Percentiles rank a stretch among this genome's conserved stretches.
phyloP scores from a whole-genome alignment of 2,329 filamentous ascomycete species.

The Orbilia quercus region DNA sequence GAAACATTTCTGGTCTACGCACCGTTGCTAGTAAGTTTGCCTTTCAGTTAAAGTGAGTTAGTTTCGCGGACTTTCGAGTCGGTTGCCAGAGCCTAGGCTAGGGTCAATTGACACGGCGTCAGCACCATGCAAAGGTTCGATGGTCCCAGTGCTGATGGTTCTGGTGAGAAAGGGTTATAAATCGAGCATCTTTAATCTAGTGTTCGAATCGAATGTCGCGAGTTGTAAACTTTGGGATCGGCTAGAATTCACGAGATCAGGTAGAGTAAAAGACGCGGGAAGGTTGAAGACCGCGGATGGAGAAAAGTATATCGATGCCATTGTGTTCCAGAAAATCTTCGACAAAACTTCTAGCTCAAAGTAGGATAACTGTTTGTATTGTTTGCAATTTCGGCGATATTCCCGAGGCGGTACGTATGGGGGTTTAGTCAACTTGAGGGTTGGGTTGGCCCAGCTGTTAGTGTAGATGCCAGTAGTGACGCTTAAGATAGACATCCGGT shows the following conservation, averaged over 20 bases:
- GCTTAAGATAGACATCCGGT: too few relatives aligned
- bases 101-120: too few relatives aligned
- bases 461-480: too few relatives aligned
- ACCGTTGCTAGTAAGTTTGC: slow-evolving; percentile 68
- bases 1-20: slow-evolving; percentile 82
- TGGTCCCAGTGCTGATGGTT: not conserved
- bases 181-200: slow-evolving; percentile 79
- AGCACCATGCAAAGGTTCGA: too few relatives aligned
- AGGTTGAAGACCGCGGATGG: slow-evolving; percentile 67
- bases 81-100: too few relatives aligned
- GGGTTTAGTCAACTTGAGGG: too few relatives aligned
- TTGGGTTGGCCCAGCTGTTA: too few relatives aligned
- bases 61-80: not conserved
- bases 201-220: slow-evolving; percentile 79
- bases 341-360: not conserved
- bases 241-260: slow-evolving; percentile 79
- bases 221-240: slow-evolving; percentile 78
- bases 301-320: slow-evolving; percentile 68
- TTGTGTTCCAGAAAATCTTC: slow-evolving; percentile 49
- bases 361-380: too few relatives aligned
- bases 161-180: slow-evolving; percentile 69
- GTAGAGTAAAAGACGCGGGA: slow-evolving; percentile 70
- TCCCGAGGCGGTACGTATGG: too few relatives aligned
- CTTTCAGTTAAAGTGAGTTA: too few relatives aligned
- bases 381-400: too few relatives aligned